Conservation (phyloP, 352 stramenopile species). For the Phytopythium sindhum region DNA sequence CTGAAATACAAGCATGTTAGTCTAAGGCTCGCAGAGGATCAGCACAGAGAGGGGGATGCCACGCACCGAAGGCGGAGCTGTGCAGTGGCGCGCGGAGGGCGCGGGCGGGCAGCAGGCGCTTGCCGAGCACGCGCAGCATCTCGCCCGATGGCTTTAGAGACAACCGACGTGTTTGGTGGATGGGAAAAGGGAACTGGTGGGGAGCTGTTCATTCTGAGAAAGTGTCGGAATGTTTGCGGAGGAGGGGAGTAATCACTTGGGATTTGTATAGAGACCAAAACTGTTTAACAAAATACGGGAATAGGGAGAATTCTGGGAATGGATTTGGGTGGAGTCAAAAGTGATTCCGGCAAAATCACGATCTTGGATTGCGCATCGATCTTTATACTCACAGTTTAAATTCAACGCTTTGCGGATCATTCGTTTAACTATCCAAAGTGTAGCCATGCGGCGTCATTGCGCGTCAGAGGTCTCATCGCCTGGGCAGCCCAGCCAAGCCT, state of each 20-base stretch:
- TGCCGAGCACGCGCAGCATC: conserved; percentile 32
- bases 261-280: not conserved
- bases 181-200: not conserved
- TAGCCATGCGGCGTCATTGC: not conserved
- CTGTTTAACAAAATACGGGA: not conserved
- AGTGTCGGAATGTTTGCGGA: not conserved
- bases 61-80: conserved; percentile 34
- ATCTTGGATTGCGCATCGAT: not conserved
- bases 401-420: not conserved
- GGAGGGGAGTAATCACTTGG: conserved; percentile 7
- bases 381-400: not conserved
- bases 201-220: not conserved
- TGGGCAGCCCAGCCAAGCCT: conserved; percentile 30
- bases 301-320: too few relatives aligned
- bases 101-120: conserved; percentile 16
- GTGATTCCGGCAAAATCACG: too few relatives aligned
- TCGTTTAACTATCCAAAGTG: not conserved
- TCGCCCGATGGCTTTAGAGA: not conserved
- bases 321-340: too few relatives aligned
- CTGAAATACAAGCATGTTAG: too few relatives aligned
- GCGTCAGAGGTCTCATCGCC: not conserved
- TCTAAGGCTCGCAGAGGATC: not conserved
- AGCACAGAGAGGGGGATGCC: not conserved
- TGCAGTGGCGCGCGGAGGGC: conserved; percentile 28
- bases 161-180: not conserved